Conservation (phyloP, 140 eudicot genomes). For the Flaveria floridana region DNA sequence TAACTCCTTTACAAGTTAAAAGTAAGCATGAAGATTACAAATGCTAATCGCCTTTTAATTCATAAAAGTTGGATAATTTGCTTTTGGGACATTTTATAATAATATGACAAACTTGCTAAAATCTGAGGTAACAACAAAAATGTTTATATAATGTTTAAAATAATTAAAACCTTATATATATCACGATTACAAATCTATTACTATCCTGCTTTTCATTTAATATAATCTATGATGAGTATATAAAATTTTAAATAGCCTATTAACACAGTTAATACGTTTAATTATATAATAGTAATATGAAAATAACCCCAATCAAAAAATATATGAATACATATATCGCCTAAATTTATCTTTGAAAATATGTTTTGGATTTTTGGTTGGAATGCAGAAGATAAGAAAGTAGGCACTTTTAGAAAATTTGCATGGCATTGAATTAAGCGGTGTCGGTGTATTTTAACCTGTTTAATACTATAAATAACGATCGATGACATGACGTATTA, state of each 20-base stretch:
- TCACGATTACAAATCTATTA: neutral
- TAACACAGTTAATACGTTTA: no score
- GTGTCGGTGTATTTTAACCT: constrained; percentile 25
- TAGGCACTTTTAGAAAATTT: neutral
- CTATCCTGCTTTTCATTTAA: neutral
- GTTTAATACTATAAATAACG: constrained; percentile 8
- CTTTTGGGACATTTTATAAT: no score
- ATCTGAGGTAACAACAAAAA: neutral
- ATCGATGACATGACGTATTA: neutral
- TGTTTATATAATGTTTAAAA: no score
- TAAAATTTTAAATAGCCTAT: no score
- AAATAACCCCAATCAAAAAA: no score
- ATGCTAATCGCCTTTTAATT: no score
- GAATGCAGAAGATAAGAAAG: neutral
- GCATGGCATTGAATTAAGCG: constrained; percentile 9
- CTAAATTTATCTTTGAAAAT: neutral
- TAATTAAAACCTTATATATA: no score
- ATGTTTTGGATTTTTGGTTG: no score
- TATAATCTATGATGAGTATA: no score
- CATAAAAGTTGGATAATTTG: no score
- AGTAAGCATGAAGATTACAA: no score
- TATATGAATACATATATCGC: neutral
- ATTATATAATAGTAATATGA: no score
- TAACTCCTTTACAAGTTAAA: neutral
- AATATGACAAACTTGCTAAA: neutral